phyloP scores from a whole-genome alignment of 2,329 filamentous ascomycete genomes.

The Colletotrichum liaoningense region DNA sequence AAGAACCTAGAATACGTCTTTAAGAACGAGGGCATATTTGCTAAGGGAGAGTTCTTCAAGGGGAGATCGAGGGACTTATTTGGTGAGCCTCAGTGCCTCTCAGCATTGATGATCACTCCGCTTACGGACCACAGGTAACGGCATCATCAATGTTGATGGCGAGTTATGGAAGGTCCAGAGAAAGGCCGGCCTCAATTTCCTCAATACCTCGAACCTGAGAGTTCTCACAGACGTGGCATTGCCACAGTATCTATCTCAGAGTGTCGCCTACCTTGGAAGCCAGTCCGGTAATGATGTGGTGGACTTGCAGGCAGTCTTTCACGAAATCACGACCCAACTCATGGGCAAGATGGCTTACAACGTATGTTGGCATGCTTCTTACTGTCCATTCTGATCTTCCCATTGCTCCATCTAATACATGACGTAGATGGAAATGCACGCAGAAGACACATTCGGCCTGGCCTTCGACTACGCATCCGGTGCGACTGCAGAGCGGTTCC shows the following conservation, averaged over 20 bases:
- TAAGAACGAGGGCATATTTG: conserved; percentile 69
- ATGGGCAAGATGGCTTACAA: conserved; percentile 78
- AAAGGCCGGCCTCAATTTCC: conserved; percentile 70
- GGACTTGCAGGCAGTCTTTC: conserved; percentile 70
- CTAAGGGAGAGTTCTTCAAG: conserved; percentile 73
- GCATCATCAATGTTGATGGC: conserved; percentile 76
- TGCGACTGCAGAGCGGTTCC: conserved; percentile 69
- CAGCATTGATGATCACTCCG: conserved; percentile 40
- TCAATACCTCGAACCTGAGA: conserved; percentile 67
- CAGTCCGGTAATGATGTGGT: conserved; percentile 47
- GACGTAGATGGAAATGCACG: conserved; percentile 71
- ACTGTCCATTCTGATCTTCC: not conserved
- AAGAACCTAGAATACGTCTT: conserved; percentile 72
- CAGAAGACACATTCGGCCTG: conserved; percentile 68
- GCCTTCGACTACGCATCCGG: conserved; percentile 74
- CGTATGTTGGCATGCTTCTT: conserved; percentile 41
- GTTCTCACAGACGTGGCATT: conserved; percentile 68
- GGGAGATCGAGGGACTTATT: conserved; percentile 71
- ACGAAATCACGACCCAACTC: conserved; percentile 72
- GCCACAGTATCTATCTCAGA: conserved; percentile 62
- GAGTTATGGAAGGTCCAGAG: conserved; percentile 72
- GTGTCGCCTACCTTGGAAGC: conserved; percentile 50
- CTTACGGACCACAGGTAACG: conserved; percentile 55
- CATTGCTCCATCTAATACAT: not conserved
- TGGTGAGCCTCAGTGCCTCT: conserved; percentile 42